phyloP scores from a whole-genome alignment of 2,329 filamentous ascomycete genomes.

The Penicillium psychrosexuale region DNA sequence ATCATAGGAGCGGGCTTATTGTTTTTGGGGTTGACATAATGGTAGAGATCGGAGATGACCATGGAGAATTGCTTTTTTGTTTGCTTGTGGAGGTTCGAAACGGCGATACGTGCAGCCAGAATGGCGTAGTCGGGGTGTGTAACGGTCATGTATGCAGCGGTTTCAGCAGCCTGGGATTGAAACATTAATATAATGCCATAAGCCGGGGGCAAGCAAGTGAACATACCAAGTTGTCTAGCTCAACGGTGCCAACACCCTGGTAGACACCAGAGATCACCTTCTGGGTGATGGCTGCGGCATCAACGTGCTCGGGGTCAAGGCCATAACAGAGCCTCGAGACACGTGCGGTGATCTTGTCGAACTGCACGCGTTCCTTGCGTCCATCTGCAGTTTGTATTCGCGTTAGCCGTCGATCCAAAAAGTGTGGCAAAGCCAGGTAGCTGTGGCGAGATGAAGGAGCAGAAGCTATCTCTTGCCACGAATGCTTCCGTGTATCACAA shows the following conservation, averaged over 20 bases:
- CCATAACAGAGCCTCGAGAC: constrained; percentile 97
- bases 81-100: constrained; percentile 99
- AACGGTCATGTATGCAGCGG: constrained; percentile 98
- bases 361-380: constrained; percentile 99
- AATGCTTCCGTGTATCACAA: neutral
- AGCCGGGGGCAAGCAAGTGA: neutral
- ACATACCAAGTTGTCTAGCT: constrained; percentile 92
- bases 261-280: constrained; percentile 99
- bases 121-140: constrained; percentile 99
- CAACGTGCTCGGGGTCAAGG: constrained; percentile 90
- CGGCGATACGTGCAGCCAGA: constrained; percentile 94
- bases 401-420: constrained; percentile 19
- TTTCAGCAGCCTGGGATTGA: constrained; percentile 78
- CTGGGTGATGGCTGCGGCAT: constrained; percentile 96
- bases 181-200: constrained; percentile 20
- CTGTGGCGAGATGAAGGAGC: neutral
- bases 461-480: constrained; percentile 1
- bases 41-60: constrained; percentile 87
- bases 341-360: constrained; percentile 99
- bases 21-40: constrained; percentile 96
- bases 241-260: constrained; percentile 92
- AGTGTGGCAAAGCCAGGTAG: constrained; percentile 17
- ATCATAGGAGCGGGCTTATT: constrained; percentile 85
- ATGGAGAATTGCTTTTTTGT: constrained; percentile 99
- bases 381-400: constrained; percentile 63